Conservation (phyloP, 1,139 yeast genomes). For the Geotrichum fermentans region DNA sequence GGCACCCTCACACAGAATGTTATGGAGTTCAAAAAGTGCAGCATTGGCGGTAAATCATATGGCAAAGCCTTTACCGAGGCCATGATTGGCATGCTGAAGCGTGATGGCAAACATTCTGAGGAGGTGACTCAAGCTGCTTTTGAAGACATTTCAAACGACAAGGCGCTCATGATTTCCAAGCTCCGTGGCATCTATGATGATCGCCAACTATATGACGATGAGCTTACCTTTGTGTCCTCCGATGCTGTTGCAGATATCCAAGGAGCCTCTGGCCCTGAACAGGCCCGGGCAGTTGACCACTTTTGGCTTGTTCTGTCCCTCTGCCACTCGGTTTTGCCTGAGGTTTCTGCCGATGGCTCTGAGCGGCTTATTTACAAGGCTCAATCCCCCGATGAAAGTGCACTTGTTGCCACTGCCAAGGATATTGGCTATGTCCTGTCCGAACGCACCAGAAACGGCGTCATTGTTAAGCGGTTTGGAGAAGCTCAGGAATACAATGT, state of each 20-base stretch:
- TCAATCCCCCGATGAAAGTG: conserved; percentile 98
- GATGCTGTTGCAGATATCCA: conserved; percentile 53
- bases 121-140: conserved; percentile 63
- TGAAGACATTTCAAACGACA: conserved; percentile 58
- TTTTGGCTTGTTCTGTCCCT: conserved; percentile 86
- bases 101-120: conserved; percentile 77
- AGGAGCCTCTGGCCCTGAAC: conserved; percentile 50
- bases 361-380: conserved; percentile 69
- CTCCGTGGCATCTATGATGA: conserved; percentile 48
- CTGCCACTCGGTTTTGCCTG: conserved; percentile 90
- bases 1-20: conserved; percentile 95
- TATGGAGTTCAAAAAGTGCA: conserved; percentile 93
- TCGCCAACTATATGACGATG: conserved; percentile 57
- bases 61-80: conserved; percentile 97
- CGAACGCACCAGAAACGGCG: conserved; percentile 67
- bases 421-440: conserved; percentile 83
- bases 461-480: conserved; percentile 72
- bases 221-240: conserved; percentile 74
- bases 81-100: conserved; percentile 81
- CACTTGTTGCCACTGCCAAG: conserved; percentile 87
- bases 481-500: conserved; percentile 63
- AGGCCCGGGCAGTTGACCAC: conserved; percentile 60
- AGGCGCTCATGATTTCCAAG: conserved; percentile 56
- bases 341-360: conserved; percentile 53
- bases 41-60: conserved; percentile 80